A percentile compares a stretch with the other conserved stretches of the same genome.
These are phyloP conservation scores for Colletotrichum orchidophilum DNA, from an alignment of 2,329 filamentous ascomycete genomes.

Conservation along the genomic window DNA sequence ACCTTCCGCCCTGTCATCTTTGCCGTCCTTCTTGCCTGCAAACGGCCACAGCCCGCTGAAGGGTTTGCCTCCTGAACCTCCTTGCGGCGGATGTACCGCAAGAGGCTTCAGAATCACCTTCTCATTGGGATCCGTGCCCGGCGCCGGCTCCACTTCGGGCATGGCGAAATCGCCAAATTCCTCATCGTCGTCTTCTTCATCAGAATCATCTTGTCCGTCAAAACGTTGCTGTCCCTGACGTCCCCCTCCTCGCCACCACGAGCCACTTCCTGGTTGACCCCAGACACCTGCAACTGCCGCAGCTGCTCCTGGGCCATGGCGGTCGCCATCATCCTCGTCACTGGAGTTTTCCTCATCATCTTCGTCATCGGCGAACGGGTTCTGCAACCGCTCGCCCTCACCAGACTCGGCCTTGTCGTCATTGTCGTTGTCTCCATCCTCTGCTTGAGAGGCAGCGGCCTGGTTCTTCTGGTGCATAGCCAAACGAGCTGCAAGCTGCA, in stretches of 20 bases:
- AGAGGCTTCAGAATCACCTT: slow-evolving; percentile 64
- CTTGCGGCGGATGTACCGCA: slow-evolving; percentile 60
- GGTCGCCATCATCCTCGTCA: slow-evolving; percentile 63
- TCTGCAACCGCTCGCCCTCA: slow-evolving; percentile 46
- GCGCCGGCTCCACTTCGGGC: slow-evolving; percentile 59
- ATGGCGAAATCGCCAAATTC: slow-evolving; percentile 77
- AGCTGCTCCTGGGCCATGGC: slow-evolving; percentile 10
- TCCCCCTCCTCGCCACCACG: slow-evolving; percentile 60
- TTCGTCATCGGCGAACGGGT: slow-evolving; percentile 68
- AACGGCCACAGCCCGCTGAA: slow-evolving; percentile 69
- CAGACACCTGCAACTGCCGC: slow-evolving; percentile 41
- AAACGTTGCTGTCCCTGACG: slow-evolving; percentile 43
- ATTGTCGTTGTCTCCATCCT: slow-evolving; percentile 50
- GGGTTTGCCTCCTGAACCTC: slow-evolving; percentile 41
- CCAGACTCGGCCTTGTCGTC: slow-evolving; percentile 40
- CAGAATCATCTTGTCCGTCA: slow-evolving; percentile 56
- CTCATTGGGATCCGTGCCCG: slow-evolving; percentile 43
- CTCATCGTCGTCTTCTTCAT: slow-evolving; percentile 66
- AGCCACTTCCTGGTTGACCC: slow-evolving; percentile 44
- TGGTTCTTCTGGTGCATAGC: slow-evolving; percentile 77
- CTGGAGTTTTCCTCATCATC: slow-evolving; percentile 55
- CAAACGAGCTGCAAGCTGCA: slow-evolving; percentile 89
- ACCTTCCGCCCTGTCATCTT: slow-evolving; percentile 42
- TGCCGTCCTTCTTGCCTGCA: slow-evolving; percentile 44
- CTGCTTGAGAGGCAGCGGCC: slow-evolving; percentile 53